Evolutionary conservation across 345 rosid species (phyloP), one percentile per base, ranked within the genome.

Genomic region (Jatropha curcas): DNA sequence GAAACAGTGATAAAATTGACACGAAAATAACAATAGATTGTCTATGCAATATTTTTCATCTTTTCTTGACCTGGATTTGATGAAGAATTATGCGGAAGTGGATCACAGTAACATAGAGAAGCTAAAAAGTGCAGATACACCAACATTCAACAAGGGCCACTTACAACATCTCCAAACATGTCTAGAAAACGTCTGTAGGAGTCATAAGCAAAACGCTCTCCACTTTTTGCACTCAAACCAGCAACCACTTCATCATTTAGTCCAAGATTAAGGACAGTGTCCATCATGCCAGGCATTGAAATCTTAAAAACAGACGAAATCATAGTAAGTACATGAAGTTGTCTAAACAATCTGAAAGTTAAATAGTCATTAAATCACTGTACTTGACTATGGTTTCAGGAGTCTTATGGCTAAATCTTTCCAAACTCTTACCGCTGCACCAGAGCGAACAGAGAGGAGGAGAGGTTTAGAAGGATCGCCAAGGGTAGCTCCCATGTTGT

Each of bases 231-330:
- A 39, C 88, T 90, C 80, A 90, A 83, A 61, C 90, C 93, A 14
- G 82, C 82, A 3, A 82, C 92, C 61, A 92, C 98, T 82, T 88
- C 84, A 73, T 94, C 96, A 76, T 94, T 92, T 48, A 92, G 81
- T 43, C 98, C 98, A 39, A 94, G 92, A 84, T 94, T 94, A 60
- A 94, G 98, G 71, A 94, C 93, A n/a, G 97, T 94, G 81, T 94
- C 98, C 98, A 94, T 94, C 98, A 94, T 94, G 37, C 98, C 98
- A 34, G 97, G 98, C 97, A 92, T 94, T 25, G 97, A 94, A 13
- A 94, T 86, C 97, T 94, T 37, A 78, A 50, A 74, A 9, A 60
- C 37, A 39, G 14, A 70, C 16, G 60, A 57, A 51, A 45, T 22
- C 27, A 59, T 30, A 73, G 62, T 68, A 6, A 31, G 37, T 5